Evolutionary conservation across 2,329 filamentous ascomycete genomes (phyloP), one percentile per base, ranked within the genome.

Genomic region (Graphilbum ipis-grandicollis): DNA sequence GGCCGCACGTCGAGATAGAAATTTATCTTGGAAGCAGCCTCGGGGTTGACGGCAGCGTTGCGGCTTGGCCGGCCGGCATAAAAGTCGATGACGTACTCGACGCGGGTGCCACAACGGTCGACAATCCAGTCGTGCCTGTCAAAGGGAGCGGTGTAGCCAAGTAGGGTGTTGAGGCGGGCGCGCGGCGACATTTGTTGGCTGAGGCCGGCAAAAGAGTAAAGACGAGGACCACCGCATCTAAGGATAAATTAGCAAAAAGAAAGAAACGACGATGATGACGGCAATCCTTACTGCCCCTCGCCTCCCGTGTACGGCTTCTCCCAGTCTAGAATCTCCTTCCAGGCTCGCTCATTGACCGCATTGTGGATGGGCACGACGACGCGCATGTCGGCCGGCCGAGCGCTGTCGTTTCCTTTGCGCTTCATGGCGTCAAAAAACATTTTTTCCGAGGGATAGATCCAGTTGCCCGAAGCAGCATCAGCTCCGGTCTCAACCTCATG

Each of bases 381-480:
- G 50, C 72, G 77, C 78, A 94, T 94, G 57, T 93, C 85, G 6
- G 67, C 62, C 1, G 71, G 72, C 13, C 66, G 62, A 22, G 71
- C 80, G 41, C 68, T 76, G 42, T 75, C 72, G 60, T 85, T 78
- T 31, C 78, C 79, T 58, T 98, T 98, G 52, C 88, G 78, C 63
- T 79, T 75, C 75, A 98, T 88, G 32, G 90, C 90, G 34, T 93
- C 82, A 60, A 96, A 96, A 65, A 98, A 98, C 75, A 94, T 93
- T 52, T 82, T 79, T 56, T 96, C 88, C 0, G 81, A 90, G 0
- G 90, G 90, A 57, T 98, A 98, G 42, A 98, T 78, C 90, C 90
- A 98, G 55, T 94, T 93, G 1, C 88, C 88, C 0, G 72, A 71
- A 28, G 60, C 53, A 35, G 66, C 61, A 48, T 83, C 75, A 18